Base-by-base conservation (phyloP, 2,329 filamentous ascomycete genomes). In the Ceratocystis papillata region DNA sequence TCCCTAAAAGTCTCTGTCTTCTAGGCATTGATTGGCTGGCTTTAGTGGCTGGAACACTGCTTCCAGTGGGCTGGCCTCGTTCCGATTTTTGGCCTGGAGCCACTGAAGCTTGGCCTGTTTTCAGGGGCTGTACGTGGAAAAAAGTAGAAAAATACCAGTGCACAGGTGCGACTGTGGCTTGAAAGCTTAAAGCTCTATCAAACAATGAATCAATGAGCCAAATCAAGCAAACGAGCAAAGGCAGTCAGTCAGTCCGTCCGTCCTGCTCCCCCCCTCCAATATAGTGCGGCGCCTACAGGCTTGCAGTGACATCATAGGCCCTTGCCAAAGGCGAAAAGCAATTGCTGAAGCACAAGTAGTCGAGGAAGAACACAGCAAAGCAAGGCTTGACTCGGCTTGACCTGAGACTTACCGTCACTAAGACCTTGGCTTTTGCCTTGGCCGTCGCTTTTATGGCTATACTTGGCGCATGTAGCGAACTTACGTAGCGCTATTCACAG, bases 81-180 rank as follows among this genome's bases (percentile, higher is more conserved):
- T 50, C 48, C 8, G 48, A 50, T 50, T 50, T 50, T 50, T 22
- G 20, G 48, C 48, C 48, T 50, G 48, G 48, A 25, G 48, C 22
- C 53, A n/a, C 53, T 57, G 53, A 33, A 30, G 28, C 53, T 28
- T 30, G 53, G 53, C 48, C 48, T 50, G 37, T 33, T n/a, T n/a
- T 30, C 53, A 55, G 50, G 50, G 50, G 50, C 50, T 55, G 50
- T 30, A 20, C 22, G 30, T 17, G 33, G 48, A 53, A 25, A 53
- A 25, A 12, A 53, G 48, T n/a, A 20, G 22, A 17, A 17, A 28
- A 30, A 33, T 57, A 28, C 53, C 28, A 17, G 53, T 33, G 53
- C 30, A 28, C 22, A 28, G 37, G 62, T 63, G 28, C 33, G 10
- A 53, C 62, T 63, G 62, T 63, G 62, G 62, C 62, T 63, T 63